Evolutionary conservation across 1,139 yeast species (phyloP), one percentile per base, ranked within the genome.

Genomic region (Nakaseomyces nivariensis): DNA sequence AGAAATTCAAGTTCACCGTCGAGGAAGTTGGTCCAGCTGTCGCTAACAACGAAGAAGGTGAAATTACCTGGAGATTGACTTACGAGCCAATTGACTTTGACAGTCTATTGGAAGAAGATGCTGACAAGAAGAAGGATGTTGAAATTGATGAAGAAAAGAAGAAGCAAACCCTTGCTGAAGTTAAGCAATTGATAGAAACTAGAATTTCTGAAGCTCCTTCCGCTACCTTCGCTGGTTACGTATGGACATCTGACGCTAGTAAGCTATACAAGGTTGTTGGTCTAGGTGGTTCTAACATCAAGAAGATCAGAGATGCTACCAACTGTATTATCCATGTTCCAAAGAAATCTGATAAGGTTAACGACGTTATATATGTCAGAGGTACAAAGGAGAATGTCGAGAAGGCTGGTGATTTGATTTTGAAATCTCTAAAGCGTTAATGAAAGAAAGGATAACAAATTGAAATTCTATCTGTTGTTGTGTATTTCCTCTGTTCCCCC

Each of bases 261-360:
- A 64, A 67, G 43, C 76, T 77, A 58, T 76, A 84, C 51, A 76
- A 75, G 66, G 73, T 86, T 48, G 77, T 87, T 58, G 96, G 96
- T 8, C 80, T 86, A 13, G 82, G 78, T 58, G 96, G 96, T 44
- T 68, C 80, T 32, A 81, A 77, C 56, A 74, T 87, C 59, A 80
- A 77, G 59, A 71, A 72, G 56, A 76, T 86, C 53, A 79, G 94
- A 67, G 72, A 71, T 42, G 72, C 75, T 55, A 71, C 83, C 22
- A 78, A 77, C 42, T 74, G 85, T 46, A 74, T 77, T 54, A 77
- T 85, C 57, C 73, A 74, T 48, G 79, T 85, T 50, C 95, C 94
- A 55, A 78, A 79, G 67, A 67, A 72, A 40, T 68, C 67, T 49
- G 84, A 81, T 54, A 73, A 74, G 57, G 67, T 72, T 52, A 71